phyloP scores from a whole-genome alignment of 2,329 filamentous ascomycete species.

The Clarireedia hainanense region DNA sequence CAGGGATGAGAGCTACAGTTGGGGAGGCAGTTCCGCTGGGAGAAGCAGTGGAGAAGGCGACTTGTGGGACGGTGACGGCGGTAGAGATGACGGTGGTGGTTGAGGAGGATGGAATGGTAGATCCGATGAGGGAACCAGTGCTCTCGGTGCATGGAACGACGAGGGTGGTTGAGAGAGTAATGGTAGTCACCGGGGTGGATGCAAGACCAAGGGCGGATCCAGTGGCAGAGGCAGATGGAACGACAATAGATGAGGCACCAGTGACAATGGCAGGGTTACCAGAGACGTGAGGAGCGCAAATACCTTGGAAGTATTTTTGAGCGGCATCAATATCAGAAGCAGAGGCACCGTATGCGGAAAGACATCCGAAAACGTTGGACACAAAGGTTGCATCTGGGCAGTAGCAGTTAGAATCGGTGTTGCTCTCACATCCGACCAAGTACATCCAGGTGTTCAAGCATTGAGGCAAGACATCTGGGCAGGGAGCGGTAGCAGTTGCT shows the following conservation, averaged over 20 bases:
- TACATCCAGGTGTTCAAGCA: constrained; percentile 91
- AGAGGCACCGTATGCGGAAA: constrained; percentile 65
- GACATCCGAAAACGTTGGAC: constrained; percentile 70
- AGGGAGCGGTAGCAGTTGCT: constrained; percentile 22
- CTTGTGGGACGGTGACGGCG: constrained; percentile 43
- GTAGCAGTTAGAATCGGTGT: constrained; percentile 79
- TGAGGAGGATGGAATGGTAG: constrained; percentile 42
- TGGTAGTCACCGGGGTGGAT: constrained; percentile 40
- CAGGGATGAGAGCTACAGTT: constrained; percentile 33
- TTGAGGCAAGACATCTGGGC: constrained; percentile 66
- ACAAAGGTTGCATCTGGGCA: constrained; percentile 74
- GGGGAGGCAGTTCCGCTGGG: constrained; percentile 8
- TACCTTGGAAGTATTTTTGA: constrained; percentile 78
- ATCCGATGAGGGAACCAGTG: constrained; percentile 30
- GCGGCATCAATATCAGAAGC: constrained; percentile 61
- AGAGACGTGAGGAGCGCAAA: constrained; percentile 70
- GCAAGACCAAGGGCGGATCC: constrained; percentile 13
- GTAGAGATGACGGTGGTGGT: constrained; percentile 40
- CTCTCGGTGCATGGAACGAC: constrained; percentile 41
- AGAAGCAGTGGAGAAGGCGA: constrained; percentile 35
- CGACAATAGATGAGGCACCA: constrained; percentile 52
- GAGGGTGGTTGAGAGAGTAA: constrained; percentile 42
- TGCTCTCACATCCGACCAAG: constrained; percentile 67
- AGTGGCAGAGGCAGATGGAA: constrained; percentile 41
- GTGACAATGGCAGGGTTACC: constrained; percentile 82